These are phyloP conservation scores for Orbilia oligospora DNA, from an alignment of 2,329 filamentous ascomycete genomes.

Conservation along the genomic window DNA sequence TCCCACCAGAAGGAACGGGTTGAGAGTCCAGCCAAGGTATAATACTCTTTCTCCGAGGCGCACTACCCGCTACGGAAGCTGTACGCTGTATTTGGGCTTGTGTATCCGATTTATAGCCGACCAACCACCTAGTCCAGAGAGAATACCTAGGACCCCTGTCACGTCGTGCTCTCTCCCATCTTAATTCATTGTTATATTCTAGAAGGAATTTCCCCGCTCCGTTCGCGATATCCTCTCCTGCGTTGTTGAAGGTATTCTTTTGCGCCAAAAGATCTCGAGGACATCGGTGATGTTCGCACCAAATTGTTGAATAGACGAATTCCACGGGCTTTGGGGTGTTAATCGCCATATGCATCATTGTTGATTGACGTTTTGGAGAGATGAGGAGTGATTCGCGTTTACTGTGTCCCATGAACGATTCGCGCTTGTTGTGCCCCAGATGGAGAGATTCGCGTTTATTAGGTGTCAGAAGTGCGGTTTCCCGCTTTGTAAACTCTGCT, in stretches of 20 bases:
- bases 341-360: constrained; percentile 39
- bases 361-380: constrained; percentile 46
- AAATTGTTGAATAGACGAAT: constrained; percentile 56
- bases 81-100: constrained; percentile 38
- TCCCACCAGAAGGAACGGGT: constrained; percentile 8
- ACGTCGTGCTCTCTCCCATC: constrained; percentile 47
- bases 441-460: constrained; percentile 45
- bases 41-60: constrained; percentile 43
- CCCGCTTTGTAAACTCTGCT: constrained; percentile 28
- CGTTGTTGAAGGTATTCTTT: constrained; percentile 30
- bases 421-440: constrained; percentile 27
- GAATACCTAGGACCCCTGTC: constrained; percentile 55
- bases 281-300: constrained; percentile 58
- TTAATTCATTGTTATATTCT: constrained; percentile 50
- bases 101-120: constrained; percentile 58
- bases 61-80: constrained; percentile 32
- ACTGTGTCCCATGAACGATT: constrained; percentile 33
- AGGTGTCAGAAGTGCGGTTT: constrained; percentile 32
- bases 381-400: constrained; percentile 46
- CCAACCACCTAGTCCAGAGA: constrained; percentile 59
- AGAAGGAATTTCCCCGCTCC: constrained; percentile 46
- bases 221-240: constrained; percentile 27
- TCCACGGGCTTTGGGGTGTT: constrained; percentile 44
- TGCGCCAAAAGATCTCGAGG: constrained; percentile 47
- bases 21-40: constrained; percentile 49